Evolutionary conservation across 73 alveolate genomes (phyloP), one percentile per base, ranked within the genome.

Genomic region (Durusdinium trenchii): DNA sequence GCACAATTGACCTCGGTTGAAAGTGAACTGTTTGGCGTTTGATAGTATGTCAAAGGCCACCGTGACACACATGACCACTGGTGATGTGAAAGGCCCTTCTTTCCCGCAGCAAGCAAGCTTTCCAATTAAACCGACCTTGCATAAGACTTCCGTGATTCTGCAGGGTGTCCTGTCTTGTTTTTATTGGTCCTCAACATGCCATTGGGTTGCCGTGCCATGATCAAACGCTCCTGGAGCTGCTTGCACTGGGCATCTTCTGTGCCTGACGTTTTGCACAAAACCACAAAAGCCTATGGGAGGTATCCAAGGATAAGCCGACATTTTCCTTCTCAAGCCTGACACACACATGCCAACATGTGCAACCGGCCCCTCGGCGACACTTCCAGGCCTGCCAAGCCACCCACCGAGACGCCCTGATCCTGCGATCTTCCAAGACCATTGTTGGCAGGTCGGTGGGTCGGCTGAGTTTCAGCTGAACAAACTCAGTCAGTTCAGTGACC

Each of bases 381-480:
- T n/a, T 32, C 84, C 43, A 2, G 30, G 89, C 98, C 89, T 76
- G 64, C 35, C 43, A 91, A 50, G 61, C 98, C 98, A n/a, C 98
- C 98, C 45, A 76, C 98, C 26, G 98, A 91, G 67, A 91, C 43
- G 45, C 98, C 98, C 45, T 91, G 98, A 48, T 91, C 98, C 98
- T 91, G 50, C n/a, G 36, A 3, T 18, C 64, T 73, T 16, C 73
- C 30, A 32, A 32, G 30, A 60, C 6, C 3, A 32, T 60, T 60
- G n/a, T 60, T 60, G 73, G 73, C 18, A 60, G 18, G 7, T 23
- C 30, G 30, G 73, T 23, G 4, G 73, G 1, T 60, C 30, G 73
- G 73, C 18, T 23, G 18, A 60, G 73, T 60, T 60, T 32, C 7
- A 60, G 1, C n/a, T 60, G 30, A 1, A 60, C 30, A 57, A 57